Evolutionary conservation across 768 basidiomycete species (phyloP).

Genomic region (Suillus decipiens): DNA sequence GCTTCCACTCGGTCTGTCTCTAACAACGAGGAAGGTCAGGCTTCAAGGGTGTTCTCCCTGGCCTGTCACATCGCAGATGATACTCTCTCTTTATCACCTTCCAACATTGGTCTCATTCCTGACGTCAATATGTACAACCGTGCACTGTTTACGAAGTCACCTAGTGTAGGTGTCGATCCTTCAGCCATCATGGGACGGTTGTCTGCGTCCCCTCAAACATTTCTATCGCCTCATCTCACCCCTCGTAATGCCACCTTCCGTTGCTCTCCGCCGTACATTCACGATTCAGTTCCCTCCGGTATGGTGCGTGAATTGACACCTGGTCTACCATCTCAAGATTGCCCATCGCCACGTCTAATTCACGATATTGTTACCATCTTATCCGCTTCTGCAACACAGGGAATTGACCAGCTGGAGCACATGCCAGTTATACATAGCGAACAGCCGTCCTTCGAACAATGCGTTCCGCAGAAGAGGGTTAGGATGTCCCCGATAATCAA

Average conservation of each 20-base stretch:
- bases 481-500: background rate
- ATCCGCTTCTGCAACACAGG: slow-evolving; percentile 19
- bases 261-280: background rate
- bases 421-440: background rate
- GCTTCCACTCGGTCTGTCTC: background rate
- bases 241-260: slow-evolving; percentile 1
- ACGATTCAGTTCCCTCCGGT: background rate
- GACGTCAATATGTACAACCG: slow-evolving; percentile 38
- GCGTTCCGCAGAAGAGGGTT: background rate
- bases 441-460: background rate
- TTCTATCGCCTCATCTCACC: background rate
- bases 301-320: slow-evolving; percentile 6
- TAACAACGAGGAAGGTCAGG: background rate
- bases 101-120: slow-evolving; percentile 30
- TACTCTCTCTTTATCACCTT: slow-evolving; percentile 15
- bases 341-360: slow-evolving; percentile 31
- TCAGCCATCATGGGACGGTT: slow-evolving; percentile 33
- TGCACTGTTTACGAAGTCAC: slow-evolving; percentile 18
- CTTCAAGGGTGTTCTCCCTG: background rate
- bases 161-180: slow-evolving; percentile 40
- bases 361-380: slow-evolving; percentile 34
- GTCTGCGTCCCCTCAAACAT: slow-evolving; percentile 5
- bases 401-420: background rate
- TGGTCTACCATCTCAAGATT: slow-evolving; percentile 10
- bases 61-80: slow-evolving; percentile 10